phyloP scores from a whole-genome alignment of 306 rosid species.

The Chamaecrista fasciculata region DNA sequence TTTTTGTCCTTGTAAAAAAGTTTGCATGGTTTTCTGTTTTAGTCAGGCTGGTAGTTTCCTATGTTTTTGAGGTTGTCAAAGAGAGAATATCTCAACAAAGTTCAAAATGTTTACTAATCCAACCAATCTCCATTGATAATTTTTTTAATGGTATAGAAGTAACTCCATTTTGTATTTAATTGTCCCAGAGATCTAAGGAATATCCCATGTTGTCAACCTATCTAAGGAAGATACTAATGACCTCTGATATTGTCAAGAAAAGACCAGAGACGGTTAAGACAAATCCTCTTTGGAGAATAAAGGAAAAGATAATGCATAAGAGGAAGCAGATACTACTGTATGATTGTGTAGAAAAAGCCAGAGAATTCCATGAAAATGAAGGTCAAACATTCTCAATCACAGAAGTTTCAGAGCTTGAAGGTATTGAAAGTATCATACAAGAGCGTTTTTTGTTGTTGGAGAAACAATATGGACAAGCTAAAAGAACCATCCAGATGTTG shows the following conservation, averaged over 20 bases:
- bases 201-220: constrained; percentile 29
- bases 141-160: constrained; percentile 15
- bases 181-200: constrained; percentile 26
- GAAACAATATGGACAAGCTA: constrained; percentile 27
- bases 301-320: constrained; percentile 22
- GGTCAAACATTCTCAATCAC: constrained; percentile 5
- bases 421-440: neutral
- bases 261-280: constrained; percentile 6
- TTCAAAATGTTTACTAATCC: too few species aligned
- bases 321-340: constrained; percentile 20
- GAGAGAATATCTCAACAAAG: too few species aligned
- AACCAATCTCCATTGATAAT: too few species aligned
- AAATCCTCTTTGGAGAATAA: constrained; percentile 12
- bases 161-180: constrained; percentile 2
- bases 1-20: too few species aligned
- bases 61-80: too few species aligned
- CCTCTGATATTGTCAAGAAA: constrained; percentile 26
- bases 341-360: constrained; percentile 5
- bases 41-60: too few species aligned
- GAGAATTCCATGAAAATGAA: constrained; percentile 11
- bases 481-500: constrained; percentile 14
- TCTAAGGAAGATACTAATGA: constrained; percentile 32
- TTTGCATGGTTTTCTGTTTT: too few species aligned
- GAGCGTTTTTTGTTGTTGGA: constrained; percentile 27
- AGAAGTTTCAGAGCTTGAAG: constrained; percentile 26